Base-by-base conservation (phyloP, 1,284 basidiomycete genomes). In the Papiliotrema terrestris region DNA sequence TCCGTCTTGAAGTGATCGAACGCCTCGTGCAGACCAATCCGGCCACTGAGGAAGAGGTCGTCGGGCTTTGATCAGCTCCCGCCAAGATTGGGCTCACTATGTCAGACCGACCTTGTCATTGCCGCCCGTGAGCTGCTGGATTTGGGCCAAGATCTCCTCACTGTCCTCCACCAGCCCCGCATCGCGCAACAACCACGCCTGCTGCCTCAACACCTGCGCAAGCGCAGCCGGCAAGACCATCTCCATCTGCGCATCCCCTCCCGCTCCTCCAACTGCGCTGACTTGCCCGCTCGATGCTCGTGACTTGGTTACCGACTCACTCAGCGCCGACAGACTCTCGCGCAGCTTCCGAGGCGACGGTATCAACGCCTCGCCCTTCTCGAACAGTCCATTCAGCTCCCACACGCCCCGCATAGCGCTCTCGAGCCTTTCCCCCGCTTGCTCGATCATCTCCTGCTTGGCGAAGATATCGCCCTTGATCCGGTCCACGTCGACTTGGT, bases 1-100 rank as follows among this genome's bases (percentile, higher is more conserved):
- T 94, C 90, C 0, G 84, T 81, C 47, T 84, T 84, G 78, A 92
- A 91, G 23, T 84, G 84, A 47, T 82, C 81, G 65, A 90, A 86
- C 0, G 87, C 87, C 26, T 85, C 82, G 55, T 89, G 83, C 37
- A 94, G 75, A 0, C 84, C 84, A 15, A 93, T 77, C 57, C 83
- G 86, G 0, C 86, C 91, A 65, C 88, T 80, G 0, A 92, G 75
- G 3, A 84, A 80, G 59, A 84, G 82, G 62, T 88, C 84, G 67
- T 89, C 86, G 6, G 86, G 83, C 86, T 90, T 57, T 14, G n/a
- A n/a, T n/a, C n/a, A n/a, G n/a, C n/a, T n/a, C n/a, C n/a, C n/a
- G n/a, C n/a, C n/a, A n/a, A n/a, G n/a, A n/a, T n/a, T n/a, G n/a
- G n/a, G n/a, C 14, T 25, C n/a, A n/a, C n/a, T n/a, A n/a, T n/a